Percentiles rank a stretch among this genome's conserved stretches.
Evolutionary conservation across 2,329 filamentous ascomycete species (phyloP).

Genomic region (Scedosporium boydii): DNA sequence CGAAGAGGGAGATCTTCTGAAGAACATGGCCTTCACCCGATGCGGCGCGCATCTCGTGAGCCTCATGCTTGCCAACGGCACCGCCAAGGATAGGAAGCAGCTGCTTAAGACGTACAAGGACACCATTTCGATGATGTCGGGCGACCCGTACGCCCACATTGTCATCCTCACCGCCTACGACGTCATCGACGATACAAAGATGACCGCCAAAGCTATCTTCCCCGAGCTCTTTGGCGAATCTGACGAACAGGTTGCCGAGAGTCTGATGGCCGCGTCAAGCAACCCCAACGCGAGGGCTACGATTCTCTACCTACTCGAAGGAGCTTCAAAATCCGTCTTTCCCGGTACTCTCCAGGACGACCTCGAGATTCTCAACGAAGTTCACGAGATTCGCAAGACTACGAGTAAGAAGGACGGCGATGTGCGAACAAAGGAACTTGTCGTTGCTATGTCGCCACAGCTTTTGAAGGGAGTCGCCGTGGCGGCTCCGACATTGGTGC

Average conservation of each 20-base stretch:
- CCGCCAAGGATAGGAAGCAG: conserved; percentile 85
- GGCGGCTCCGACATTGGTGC: conserved; percentile 57
- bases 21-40: conserved; percentile 93
- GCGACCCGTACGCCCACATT: conserved; percentile 67
- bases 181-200: conserved; percentile 87
- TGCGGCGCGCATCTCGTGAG: conserved; percentile 76
- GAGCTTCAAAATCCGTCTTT: conserved; percentile 51
- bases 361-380: conserved; percentile 62
- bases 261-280: conserved; percentile 54
- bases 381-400: conserved; percentile 67
- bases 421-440: conserved; percentile 64
- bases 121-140: conserved; percentile 75
- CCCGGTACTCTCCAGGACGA: conserved; percentile 54
- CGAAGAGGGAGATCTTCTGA: conserved; percentile 78
- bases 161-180: conserved; percentile 82
- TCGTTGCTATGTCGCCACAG: conserved; percentile 62
- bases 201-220: conserved; percentile 78
- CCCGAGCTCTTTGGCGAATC: conserved; percentile 73
- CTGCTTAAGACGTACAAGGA: conserved; percentile 87
- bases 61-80: conserved; percentile 72
- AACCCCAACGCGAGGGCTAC: conserved; percentile 57
- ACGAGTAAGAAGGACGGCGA: conserved; percentile 92
- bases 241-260: conserved; percentile 50
- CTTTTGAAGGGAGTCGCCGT: conserved; percentile 65
- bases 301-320: conserved; percentile 74